Conservation (phyloP, 2,329 filamentous ascomycete species). For the Coniochaeta ligniaria region DNA sequence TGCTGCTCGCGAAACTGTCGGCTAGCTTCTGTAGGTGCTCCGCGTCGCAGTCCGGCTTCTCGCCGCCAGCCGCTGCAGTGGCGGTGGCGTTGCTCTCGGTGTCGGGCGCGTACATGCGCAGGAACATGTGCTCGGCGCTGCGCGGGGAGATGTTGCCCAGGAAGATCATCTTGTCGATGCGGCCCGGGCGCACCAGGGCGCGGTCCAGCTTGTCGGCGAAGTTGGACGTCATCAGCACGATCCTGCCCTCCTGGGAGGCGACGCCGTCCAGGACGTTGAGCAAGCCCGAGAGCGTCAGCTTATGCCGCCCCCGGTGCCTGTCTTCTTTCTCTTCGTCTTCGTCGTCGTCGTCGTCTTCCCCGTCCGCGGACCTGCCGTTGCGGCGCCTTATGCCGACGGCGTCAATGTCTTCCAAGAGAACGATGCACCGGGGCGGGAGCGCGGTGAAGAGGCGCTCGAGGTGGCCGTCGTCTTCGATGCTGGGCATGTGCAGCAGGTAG, state of each 20-base stretch:
- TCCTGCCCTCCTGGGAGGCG: constrained; percentile 60
- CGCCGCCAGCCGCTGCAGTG: background rate
- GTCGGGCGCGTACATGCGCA: constrained; percentile 34
- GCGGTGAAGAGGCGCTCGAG: constrained; percentile 24
- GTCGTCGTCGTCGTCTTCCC: constrained; percentile 8
- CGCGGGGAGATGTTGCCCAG: constrained; percentile 42
- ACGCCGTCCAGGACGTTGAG: constrained; percentile 67
- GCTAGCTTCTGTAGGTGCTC: constrained; percentile 37
- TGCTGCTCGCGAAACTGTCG: constrained; percentile 42
- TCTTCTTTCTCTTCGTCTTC: constrained; percentile 1
- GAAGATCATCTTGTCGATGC: constrained; percentile 57
- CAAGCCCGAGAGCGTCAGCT: constrained; percentile 53
- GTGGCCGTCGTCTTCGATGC: constrained; percentile 16
- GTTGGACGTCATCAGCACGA: constrained; percentile 71
- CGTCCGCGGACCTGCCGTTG: constrained; percentile 12
- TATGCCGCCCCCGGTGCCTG: constrained; percentile 7
- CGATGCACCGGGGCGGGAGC: constrained; percentile 29
- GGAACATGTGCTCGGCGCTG: constrained; percentile 37
- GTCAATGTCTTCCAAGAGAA: constrained; percentile 51
- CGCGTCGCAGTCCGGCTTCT: constrained; percentile 5
- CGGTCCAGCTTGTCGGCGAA: constrained; percentile 56
- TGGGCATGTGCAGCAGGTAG: constrained; percentile 63
- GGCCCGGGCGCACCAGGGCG: constrained; percentile 57
- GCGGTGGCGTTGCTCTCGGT: constrained; percentile 12
- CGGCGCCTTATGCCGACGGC: constrained; percentile 37